Evolutionary conservation across 169 alveolate genomes (phyloP).

Genomic region (Besnoitia besnoiti): DNA sequence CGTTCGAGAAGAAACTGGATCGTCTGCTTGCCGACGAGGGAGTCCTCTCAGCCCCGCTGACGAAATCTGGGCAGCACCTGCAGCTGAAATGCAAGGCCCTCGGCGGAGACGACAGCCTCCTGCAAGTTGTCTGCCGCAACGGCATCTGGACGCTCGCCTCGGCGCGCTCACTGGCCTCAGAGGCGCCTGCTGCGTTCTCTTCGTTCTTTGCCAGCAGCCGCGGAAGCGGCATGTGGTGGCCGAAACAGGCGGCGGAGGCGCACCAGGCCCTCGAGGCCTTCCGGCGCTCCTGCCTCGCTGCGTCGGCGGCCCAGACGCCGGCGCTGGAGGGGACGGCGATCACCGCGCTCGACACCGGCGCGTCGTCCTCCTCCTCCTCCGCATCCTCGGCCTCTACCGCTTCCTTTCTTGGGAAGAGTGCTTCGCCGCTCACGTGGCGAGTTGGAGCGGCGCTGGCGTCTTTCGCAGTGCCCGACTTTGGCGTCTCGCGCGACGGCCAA

Average conservation of each 20-base stretch:
- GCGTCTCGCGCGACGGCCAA: background rate
- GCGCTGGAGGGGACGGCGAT: background rate
- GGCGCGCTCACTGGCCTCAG: background rate
- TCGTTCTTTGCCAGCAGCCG: constrained; percentile 5
- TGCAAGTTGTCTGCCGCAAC: constrained; percentile 46
- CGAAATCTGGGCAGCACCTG: constrained; percentile 20
- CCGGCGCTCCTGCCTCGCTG: background rate
- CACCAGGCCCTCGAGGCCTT: constrained; percentile 23
- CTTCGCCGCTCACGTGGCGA: background rate
- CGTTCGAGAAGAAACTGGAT: background rate
- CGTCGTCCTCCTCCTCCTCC: background rate
- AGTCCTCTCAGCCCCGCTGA: background rate
- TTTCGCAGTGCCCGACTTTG: constrained; percentile 29
- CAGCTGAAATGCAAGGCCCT: constrained; percentile 1
- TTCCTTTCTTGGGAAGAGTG: background rate
- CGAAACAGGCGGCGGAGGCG: constrained; percentile 5
- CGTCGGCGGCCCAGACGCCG: background rate
- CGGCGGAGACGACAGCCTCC: background rate
- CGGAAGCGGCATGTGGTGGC: background rate
- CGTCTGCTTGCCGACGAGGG: background rate
- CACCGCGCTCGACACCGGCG: background rate
- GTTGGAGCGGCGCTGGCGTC: background rate
- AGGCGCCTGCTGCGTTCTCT: background rate
- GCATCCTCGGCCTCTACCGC: background rate
- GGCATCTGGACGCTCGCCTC: constrained; percentile 47